Evolutionary conservation across 2,329 filamentous ascomycete genomes (phyloP), one percentile per base, ranked within the genome.

Genomic region (Simplicillium aogashimaense): DNA sequence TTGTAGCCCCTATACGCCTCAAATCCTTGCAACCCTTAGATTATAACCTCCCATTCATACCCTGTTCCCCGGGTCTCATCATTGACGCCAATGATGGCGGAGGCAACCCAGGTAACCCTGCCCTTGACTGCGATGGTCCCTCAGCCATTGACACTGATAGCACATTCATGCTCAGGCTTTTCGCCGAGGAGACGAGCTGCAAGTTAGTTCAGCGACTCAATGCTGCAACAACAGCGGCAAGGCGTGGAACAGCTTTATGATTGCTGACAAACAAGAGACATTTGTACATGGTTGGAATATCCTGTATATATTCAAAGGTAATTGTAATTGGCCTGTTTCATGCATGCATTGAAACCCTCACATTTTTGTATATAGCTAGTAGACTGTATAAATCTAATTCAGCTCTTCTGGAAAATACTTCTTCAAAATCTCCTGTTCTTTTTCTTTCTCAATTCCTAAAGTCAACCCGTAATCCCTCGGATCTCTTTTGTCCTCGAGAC

Each of bases 171-270:
- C 14, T 40, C 8, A 36, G 32, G 25, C 38, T 40, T 34, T 40
- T 36, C 28, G 25, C 32, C 10, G 38, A 36, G 10, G 29, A 32
- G 6, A 36, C 31, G 20, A 36, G 38, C 15, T 40, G 38, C 9
- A 36, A 18, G 18, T 32, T 18, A 15, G 28, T 40, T 18, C 38
- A 40, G 20, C 35, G 32, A 11, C 18, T 16, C 3, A 40, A 40
- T 40, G 38, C 16, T 36, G 32, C 25, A 40, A n/a, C 11, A 13
- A n/a, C 25, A 29, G 28, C n/a, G 33, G 25, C 18, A 29, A 25
- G 20, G 20, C 32, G 3, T 40, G 38, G 38, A 34, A 36, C 17
- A 40, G 38, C 32, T 31, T 40, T 20, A 40, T 29, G 20, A 28
- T 40, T 40, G 13, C 33, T 11, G 18, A 37, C 20, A 25, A 25